These are phyloP conservation scores for Trametes elegans DNA, from an alignment of 768 basidiomycete species.

Conservation along the genomic window DNA sequence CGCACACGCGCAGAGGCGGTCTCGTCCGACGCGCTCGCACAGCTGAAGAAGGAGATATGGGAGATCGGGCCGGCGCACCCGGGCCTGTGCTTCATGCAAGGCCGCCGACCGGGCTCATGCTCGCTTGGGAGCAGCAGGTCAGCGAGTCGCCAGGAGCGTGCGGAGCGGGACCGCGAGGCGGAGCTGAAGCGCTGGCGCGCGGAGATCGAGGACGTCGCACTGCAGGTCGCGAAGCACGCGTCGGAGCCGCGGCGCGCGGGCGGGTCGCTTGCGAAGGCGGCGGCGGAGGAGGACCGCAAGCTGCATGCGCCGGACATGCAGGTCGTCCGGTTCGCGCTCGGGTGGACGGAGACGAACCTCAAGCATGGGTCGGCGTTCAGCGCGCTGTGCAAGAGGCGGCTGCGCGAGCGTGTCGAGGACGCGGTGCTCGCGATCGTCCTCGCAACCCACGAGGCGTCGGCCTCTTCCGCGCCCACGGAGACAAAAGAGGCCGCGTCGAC, in stretches of 20 bases:
- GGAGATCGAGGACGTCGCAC: conserved; percentile 61
- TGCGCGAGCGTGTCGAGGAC: conserved; percentile 34
- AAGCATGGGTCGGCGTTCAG: conserved; percentile 57
- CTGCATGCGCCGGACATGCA: conserved; percentile 46
- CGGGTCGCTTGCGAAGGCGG: conserved; percentile 4
- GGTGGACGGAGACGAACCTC: conserved; percentile 72
- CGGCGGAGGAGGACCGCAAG: conserved; percentile 18
- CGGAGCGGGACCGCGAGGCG: conserved; percentile 37
- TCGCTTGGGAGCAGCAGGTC: conserved; percentile 11
- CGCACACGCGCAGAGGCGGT: conserved; percentile 29
- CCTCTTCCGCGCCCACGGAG: conserved; percentile 23
- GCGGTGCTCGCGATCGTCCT: conserved; percentile 21
- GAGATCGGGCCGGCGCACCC: conserved; percentile 62
- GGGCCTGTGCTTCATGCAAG: conserved; percentile 52
- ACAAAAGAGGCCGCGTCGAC: conserved; percentile 23
- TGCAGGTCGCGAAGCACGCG: conserved; percentile 76
- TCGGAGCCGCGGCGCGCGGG: conserved; percentile 35
- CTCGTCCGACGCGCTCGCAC: conserved; percentile 50
- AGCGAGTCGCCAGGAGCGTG: conserved; percentile 14
- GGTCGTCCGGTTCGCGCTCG: conserved; percentile 58
- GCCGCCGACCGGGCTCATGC: conserved; percentile 17
- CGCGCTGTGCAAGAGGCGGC: conserved; percentile 56
- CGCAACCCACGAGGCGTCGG: conserved; percentile 25
- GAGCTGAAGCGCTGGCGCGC: conserved; percentile 46
- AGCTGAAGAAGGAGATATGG: conserved; percentile 73